phyloP scores from a whole-genome alignment of 2,329 filamentous ascomycete species.

The Talaromyces sp. region DNA sequence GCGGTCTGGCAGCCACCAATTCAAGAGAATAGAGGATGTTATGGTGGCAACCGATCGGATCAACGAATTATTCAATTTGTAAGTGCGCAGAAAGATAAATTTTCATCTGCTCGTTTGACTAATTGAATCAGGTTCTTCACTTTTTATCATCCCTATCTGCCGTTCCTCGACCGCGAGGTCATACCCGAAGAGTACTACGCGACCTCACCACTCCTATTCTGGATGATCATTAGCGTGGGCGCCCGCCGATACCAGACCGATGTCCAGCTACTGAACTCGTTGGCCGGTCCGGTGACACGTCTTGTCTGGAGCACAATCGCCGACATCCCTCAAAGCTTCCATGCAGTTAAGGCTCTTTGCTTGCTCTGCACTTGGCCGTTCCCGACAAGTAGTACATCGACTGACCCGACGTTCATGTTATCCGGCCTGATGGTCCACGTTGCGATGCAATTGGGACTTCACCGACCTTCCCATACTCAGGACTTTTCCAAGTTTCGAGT shows the following conservation, averaged over 20 bases:
- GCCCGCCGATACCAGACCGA: conserved; percentile 58
- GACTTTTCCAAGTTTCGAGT: conserved; percentile 51
- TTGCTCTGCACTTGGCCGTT: conserved; percentile 64
- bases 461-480: conserved; percentile 62
- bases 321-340: conserved; percentile 61
- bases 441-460: conserved; percentile 64
- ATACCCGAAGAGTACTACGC: conserved; percentile 57
- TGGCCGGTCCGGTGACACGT: conserved; percentile 53
- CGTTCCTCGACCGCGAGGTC: conserved; percentile 56
- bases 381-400: conserved; percentile 61
- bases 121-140: conserved; percentile 56
- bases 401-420: conserved; percentile 64
- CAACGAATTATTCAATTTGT: conserved; percentile 46
- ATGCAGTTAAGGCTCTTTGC: conserved; percentile 62
- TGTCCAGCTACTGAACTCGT: conserved; percentile 51
- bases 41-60: conserved; percentile 43
- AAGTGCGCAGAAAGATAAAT: conserved; percentile 18
- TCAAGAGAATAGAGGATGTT: conserved; percentile 54
- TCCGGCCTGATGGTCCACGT: conserved; percentile 66
- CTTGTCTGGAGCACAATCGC: conserved; percentile 61
- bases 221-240: conserved; percentile 63
- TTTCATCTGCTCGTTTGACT: neutral
- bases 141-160: conserved; percentile 62
- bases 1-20: conserved; percentile 49
- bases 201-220: conserved; percentile 63